Evolutionary conservation across 2,329 filamentous ascomycete species (phyloP), one percentile per base, ranked within the genome.

Genomic region (Calonectria crousiana): DNA sequence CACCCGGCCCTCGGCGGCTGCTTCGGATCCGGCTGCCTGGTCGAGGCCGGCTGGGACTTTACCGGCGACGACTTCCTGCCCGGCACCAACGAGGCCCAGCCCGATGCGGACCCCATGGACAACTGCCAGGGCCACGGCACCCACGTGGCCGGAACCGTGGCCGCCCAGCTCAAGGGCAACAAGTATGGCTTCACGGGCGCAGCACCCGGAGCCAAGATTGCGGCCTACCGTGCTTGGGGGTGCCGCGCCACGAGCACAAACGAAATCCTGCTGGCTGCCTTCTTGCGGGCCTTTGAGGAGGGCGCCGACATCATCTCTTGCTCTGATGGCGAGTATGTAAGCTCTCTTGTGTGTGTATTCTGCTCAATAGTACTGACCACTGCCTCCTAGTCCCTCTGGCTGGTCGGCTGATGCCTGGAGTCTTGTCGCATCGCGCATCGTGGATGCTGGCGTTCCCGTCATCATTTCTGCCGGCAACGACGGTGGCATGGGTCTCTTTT

Each of bases 1-100:
- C 91, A 93, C 78, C 89, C 90, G 2, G 89, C 90, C 23, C 87
- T 93, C 4, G 91, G 91, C 5, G 90, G 90, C 67, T 91, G 91
- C 78, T 92, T 92, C 78, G 91, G 91, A 3, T 78, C 85, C 4
- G 89, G 88, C 13, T 92, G 88, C 79, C 83, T 92, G 62, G 88
- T 93, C 32, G 85, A 86, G 5, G 88, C 86, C 74, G 91, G 91
- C 13, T 85, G 85, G 64, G 90, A 91, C 74, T 84, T 91, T 69
- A 87, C 91, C 14, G 90, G 90, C 16, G 88, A 92, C 84, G 65
- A 67, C 65, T 67, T 67, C 34, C 18, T 56, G 49, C 65, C 65
- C 16, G 65, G 65, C 8, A 67, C 65, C 10, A 41, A 30, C 23
- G 65, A 56, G 65, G 49, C 85, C 16, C 69, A 82, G 1, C 87